phyloP scores from a whole-genome alignment of 352 stramenopile species.

The Globisporangium carolinianum region DNA sequence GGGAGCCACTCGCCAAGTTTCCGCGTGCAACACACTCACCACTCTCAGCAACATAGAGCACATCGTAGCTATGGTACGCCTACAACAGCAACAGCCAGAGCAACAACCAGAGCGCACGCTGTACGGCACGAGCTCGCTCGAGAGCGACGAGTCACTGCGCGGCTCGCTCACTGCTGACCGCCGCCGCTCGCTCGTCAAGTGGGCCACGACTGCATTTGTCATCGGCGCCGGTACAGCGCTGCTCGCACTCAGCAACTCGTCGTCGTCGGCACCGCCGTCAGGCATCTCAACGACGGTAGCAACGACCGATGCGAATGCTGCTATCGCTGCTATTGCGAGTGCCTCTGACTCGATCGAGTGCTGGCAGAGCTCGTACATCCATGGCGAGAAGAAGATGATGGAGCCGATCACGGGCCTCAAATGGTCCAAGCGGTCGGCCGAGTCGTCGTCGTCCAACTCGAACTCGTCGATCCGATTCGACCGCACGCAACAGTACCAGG shows the following conservation, averaged over 20 bases:
- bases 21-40: neutral
- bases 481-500: conserved; percentile 44
- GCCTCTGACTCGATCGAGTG: conserved; percentile 19
- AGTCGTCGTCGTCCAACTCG: neutral
- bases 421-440: conserved; percentile 23
- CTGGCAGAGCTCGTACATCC: conserved; percentile 61
- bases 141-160: conserved; percentile 12
- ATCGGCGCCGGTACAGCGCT: conserved; percentile 19
- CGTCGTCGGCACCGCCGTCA: conserved; percentile 3
- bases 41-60: neutral
- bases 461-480: conserved; percentile 50
- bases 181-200: conserved; percentile 20
- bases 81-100: neutral
- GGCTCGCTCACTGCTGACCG: conserved; percentile 7
- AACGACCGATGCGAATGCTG: neutral
- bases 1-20: neutral
- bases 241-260: conserved; percentile 11
- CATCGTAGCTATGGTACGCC: neutral
- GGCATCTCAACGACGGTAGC: conserved; percentile 1
- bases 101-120: conserved; percentile 7
- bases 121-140: conserved; percentile 25
- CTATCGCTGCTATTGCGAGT: neutral
- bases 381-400: conserved; percentile 62
- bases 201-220: conserved; percentile 21
- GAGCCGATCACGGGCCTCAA: conserved; percentile 36